phyloP scores from a whole-genome alignment of 345 rosid species.

The Eucalyptus globulus region DNA sequence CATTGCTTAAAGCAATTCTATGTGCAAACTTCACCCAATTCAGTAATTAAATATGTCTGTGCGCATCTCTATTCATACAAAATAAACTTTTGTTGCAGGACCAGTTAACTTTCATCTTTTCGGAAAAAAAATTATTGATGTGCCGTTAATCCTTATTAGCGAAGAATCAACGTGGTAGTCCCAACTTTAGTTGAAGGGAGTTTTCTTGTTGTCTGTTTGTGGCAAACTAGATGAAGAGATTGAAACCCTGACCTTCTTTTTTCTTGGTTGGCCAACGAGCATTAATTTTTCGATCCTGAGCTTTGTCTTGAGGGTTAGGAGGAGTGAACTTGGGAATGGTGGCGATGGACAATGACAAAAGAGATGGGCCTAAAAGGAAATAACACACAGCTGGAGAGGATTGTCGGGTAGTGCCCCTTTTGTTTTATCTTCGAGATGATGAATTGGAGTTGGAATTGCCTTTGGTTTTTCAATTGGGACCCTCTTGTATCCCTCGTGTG shows the following conservation, averaged over 20 bases:
- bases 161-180: background rate
- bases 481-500: background rate
- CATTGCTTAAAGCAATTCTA: background rate
- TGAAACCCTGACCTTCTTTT: background rate
- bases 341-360: background rate
- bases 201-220: background rate
- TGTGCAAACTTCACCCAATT: background rate
- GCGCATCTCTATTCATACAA: background rate
- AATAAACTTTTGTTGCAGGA: background rate
- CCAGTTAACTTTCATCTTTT: background rate
- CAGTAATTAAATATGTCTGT: background rate
- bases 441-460: background rate
- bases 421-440: background rate
- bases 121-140: background rate
- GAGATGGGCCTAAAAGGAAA: background rate
- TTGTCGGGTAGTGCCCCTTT: conserved; percentile 7
- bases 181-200: background rate
- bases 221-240: background rate
- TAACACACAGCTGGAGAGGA: conserved; percentile 16
- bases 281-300: background rate
- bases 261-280: background rate
- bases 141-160: background rate
- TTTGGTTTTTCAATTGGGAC: background rate
- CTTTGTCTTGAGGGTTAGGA: background rate
- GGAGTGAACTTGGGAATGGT: background rate